Percentiles rank a stretch among this genome's conserved stretches.
Conservation (phyloP, 306 rosid species). For the Cicer bijugum region DNA sequence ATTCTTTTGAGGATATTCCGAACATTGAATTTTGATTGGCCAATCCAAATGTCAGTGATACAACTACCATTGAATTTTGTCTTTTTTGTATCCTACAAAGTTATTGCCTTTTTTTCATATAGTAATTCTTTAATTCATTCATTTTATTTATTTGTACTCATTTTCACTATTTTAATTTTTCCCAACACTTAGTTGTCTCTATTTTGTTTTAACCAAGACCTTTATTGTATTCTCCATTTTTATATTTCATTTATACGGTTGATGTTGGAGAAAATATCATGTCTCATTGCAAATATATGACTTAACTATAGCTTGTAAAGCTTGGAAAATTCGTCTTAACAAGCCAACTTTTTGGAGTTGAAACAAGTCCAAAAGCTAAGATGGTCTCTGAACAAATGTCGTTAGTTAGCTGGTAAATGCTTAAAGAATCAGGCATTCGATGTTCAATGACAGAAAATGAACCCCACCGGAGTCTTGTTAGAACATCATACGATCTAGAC, state of each 20-base stretch:
- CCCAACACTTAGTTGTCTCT: not conserved
- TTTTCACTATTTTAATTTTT: not conserved
- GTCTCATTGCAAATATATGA: not conserved
- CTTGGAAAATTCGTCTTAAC: not conserved
- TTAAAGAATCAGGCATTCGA: constrained; percentile 11
- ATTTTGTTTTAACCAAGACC: not conserved
- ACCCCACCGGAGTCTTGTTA: constrained; percentile 1
- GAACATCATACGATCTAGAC: not conserved
- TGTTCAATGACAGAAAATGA: not conserved
- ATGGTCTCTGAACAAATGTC: not conserved
- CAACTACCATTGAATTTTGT: constrained; percentile 15
- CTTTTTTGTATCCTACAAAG: not conserved
- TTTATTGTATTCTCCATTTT: not conserved
- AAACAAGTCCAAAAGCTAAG: not conserved
- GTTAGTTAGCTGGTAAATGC: not conserved
- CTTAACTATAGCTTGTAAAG: not conserved
- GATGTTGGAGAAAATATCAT: too few relatives aligned
- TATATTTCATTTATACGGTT: not conserved
- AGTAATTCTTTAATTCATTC: not conserved
- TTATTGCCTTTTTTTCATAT: constrained; percentile 4
- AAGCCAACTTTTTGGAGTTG: not conserved
- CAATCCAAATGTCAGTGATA: constrained; percentile 28
- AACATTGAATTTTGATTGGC: constrained; percentile 27
- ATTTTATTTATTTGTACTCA: not conserved
- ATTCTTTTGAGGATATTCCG: constrained; percentile 26